phyloP scores from a whole-genome alignment of 2,329 filamentous ascomycete species.

The Tolypocladium ovalisporum region DNA sequence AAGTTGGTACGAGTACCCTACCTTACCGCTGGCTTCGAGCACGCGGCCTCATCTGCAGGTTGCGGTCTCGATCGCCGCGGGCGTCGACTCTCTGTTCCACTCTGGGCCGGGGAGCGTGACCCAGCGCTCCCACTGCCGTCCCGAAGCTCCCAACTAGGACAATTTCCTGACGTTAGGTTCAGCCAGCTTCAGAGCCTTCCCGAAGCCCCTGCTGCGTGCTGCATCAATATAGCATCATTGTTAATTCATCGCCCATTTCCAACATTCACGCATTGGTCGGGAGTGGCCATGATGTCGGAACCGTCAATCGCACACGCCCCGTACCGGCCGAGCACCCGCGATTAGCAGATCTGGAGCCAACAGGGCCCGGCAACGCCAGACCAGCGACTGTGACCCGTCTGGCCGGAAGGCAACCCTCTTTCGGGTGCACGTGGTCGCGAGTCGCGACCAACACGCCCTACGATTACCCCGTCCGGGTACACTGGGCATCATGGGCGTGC shows the following conservation, averaged over 20 bases:
- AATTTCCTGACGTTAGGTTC: background rate
- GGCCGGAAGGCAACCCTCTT: background rate
- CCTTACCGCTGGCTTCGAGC: too few species aligned
- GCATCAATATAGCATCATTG: background rate
- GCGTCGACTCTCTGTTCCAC: background rate
- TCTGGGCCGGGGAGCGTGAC: background rate
- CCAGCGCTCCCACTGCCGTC: background rate
- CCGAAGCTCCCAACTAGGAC: background rate
- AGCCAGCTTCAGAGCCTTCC: background rate
- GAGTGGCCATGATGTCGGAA: background rate
- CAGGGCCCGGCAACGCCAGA: too few species aligned
- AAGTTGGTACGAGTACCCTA: too few species aligned
- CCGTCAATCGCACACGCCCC: background rate
- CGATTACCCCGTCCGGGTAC: background rate
- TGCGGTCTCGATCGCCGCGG: background rate
- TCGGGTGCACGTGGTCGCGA: background rate
- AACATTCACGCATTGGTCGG: background rate
- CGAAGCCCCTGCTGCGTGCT: background rate
- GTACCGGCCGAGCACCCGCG: background rate
- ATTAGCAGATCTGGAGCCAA: too few species aligned
- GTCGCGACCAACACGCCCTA: background rate
- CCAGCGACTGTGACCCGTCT: background rate
- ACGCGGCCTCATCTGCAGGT: background rate
- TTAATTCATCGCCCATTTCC: background rate
- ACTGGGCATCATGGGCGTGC: background rate